Evolutionary conservation across 1,284 basidiomycete species (phyloP), one percentile per base, ranked within the genome.

Genomic region (Gymnopus androsaceus): DNA sequence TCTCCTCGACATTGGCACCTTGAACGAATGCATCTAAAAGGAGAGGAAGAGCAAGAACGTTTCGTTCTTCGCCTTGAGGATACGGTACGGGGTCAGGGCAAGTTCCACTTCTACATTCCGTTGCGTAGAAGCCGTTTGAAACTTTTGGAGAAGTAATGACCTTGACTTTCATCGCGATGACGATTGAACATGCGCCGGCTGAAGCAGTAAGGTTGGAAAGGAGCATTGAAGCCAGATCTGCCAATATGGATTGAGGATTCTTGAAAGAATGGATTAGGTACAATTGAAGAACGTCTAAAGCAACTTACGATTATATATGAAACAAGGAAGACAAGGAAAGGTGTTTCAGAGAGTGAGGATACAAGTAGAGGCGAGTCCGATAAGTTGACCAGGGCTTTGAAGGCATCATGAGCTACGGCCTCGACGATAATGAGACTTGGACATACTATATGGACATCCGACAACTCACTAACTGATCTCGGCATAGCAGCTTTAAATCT

Each of bases 161-260:
- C 1, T 85, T 73, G 48, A 95, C 77, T 54, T 82, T 83, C 31
- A 95, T 75, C 2, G 79, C 76, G 3, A 95, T 76, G 9, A 98
- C 74, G 1, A 79, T 71, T 3, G 84, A 76, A 60, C 90, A 88
- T 48, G 91, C 82, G 0, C 81, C 75, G 4, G 92, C 80, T 51
- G 92, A 86, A 12, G 92, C 84, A 14, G 94, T 94, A 41, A 98
- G 77, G 72, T 99, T 99, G 17, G 95, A 98, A 5, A 99, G 81
- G 1, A 99, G 81, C 97, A 99, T 99, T 30, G 93, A 87, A 1
- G 95, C 94, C 9, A 98, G 83, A 74, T 98, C 96, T 30, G 95
- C 94, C 17, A 98, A 85, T 52, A 92, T 85, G 3, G 95, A 89
- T 59, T 90, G 84, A 5, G 92, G 88, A 72, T 96, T 90, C 95